phyloP scores from a whole-genome alignment of 2,329 filamentous ascomycete species.

The Rhexocercosporidium sp. region DNA sequence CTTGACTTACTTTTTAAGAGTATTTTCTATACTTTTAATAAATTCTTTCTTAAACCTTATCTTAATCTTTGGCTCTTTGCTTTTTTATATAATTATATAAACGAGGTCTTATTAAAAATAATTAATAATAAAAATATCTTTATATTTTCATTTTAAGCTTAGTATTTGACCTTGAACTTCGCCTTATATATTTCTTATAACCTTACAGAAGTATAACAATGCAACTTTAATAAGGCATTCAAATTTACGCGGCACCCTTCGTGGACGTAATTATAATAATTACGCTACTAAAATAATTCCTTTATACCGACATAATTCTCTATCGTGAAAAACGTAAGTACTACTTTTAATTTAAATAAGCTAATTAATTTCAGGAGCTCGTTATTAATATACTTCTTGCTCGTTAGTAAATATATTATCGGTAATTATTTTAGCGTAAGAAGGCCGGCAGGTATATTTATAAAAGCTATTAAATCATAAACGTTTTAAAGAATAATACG shows the following conservation, averaged over 20 bases:
- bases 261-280: slow-evolving; percentile 27
- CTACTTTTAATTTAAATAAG: neutral
- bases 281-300: slow-evolving; percentile 23
- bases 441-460: slow-evolving; percentile 23
- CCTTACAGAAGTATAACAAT: slow-evolving; percentile 30
- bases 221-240: slow-evolving; percentile 28
- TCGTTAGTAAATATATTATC: slow-evolving; percentile 29
- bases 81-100: slow-evolving; percentile 29
- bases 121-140: slow-evolving; percentile 20
- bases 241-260: slow-evolving; percentile 27
- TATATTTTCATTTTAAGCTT: slow-evolving; percentile 21
- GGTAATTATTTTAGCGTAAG: slow-evolving; percentile 26
- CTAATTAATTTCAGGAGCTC: neutral
- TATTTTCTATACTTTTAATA: slow-evolving; percentile 27
- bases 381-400: slow-evolving; percentile 29
- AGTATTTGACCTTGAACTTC: slow-evolving; percentile 28
- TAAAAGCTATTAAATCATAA: slow-evolving; percentile 26
- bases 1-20: slow-evolving; percentile 28
- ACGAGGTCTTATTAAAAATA: slow-evolving; percentile 27
- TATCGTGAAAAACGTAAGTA: slow-evolving; percentile 26
- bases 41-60: slow-evolving; percentile 30
- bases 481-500: slow-evolving; percentile 26
- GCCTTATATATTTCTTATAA: slow-evolving; percentile 30
- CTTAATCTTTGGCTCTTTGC: slow-evolving; percentile 27
- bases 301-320: slow-evolving; percentile 29